Percentiles rank a stretch among this genome's conserved stretches.
Conservation (phyloP, 352 stramenopile genomes). For the Globisporangium emineosum region DNA sequence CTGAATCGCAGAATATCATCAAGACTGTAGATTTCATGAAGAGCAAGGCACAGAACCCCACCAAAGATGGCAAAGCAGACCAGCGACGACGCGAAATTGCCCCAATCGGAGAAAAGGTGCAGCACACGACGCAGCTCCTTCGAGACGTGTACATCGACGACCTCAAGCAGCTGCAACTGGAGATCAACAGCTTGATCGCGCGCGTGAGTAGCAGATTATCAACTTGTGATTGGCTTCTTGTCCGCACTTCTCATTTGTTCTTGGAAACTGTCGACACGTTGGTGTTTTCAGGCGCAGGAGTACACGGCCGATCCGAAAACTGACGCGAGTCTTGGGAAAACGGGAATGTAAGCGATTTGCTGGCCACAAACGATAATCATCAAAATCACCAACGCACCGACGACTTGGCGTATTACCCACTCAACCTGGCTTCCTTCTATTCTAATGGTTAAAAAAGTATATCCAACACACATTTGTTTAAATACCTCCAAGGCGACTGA, state of each 20-base stretch:
- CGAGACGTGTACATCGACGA: background rate
- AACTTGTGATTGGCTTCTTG: no score
- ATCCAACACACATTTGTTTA: background rate
- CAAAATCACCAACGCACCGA: background rate
- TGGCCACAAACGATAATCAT: background rate
- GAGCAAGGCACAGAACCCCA: background rate
- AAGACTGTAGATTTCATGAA: background rate
- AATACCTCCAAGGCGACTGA: background rate
- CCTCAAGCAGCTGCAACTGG: constrained; percentile 2
- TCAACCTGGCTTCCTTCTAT: background rate
- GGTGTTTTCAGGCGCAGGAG: background rate
- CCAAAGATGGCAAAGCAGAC: background rate
- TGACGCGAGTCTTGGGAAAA: constrained; percentile 2
- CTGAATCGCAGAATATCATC: background rate
- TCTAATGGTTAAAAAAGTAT: constrained; percentile 2
- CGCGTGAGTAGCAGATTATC: background rate
- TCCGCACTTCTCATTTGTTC: background rate
- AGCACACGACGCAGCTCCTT: background rate
- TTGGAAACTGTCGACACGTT: background rate
- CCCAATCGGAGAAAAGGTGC: background rate
- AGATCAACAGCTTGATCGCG: background rate
- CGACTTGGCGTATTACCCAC: background rate
- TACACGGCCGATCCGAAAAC: background rate
- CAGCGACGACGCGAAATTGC: background rate
- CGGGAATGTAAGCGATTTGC: background rate